Percentiles rank a stretch among this genome's conserved stretches.
These are phyloP conservation scores for Mortierella alpina DNA, from an alignment of 192 early-diverging fungal species.

Conservation along the genomic window DNA sequence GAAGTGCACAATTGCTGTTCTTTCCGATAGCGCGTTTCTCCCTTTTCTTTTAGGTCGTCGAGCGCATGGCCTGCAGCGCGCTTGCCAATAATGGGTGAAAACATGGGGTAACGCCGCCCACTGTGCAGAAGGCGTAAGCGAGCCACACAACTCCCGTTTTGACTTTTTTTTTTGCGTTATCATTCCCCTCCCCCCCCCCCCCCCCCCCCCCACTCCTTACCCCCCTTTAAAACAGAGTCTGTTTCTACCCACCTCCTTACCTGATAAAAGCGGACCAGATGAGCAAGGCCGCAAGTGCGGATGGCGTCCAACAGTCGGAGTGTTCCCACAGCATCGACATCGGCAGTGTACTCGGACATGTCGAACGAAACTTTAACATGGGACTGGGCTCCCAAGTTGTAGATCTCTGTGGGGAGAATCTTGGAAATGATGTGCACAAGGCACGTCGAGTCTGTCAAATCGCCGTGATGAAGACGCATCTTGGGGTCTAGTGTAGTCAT, in stretches of 20 bases:
- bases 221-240: not conserved
- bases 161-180: no score
- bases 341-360: conserved; percentile 83
- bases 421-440: conserved; percentile 78
- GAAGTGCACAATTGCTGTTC: not conserved
- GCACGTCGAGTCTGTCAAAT: conserved; percentile 83
- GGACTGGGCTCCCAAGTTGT: conserved; percentile 84
- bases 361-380: conserved; percentile 80
- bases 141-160: no score
- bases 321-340: conserved; percentile 84
- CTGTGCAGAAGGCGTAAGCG: not conserved
- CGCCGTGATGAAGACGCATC: conserved; percentile 83
- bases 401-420: conserved; percentile 80
- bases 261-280: conserved; percentile 72
- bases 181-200: not conserved
- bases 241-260: conserved; percentile 5
- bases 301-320: conserved; percentile 83
- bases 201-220: not conserved
- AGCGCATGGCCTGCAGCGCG: no score
- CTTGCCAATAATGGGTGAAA: no score
- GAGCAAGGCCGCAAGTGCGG: conserved; percentile 74
- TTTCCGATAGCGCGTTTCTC: not conserved
- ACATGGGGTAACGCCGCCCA: not conserved
- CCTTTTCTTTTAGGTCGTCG: no score
- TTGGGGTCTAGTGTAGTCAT: conserved; percentile 53